Evolutionary conservation across 208 protist genomes (phyloP).

Genomic region (Pavlovales sp.): DNA sequence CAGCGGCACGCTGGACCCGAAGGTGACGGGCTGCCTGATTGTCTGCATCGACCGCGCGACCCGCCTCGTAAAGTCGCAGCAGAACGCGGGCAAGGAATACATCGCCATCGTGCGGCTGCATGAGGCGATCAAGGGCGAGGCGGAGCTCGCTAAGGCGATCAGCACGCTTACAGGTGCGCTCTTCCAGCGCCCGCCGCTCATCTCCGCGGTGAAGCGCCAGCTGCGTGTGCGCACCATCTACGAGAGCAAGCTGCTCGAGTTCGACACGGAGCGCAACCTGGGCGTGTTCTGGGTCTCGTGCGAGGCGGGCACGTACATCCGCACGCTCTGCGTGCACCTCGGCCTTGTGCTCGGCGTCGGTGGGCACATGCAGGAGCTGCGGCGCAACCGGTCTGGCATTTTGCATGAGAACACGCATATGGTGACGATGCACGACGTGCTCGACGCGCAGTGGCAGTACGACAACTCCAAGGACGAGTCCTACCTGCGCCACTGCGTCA

Average conservation of each 20-base stretch:
- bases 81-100: slow-evolving; percentile 98
- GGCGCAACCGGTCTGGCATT: slow-evolving; percentile 92
- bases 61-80: slow-evolving; percentile 98
- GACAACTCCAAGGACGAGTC: slow-evolving; percentile 91
- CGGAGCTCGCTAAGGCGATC: slow-evolving; percentile 75
- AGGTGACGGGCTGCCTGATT: slow-evolving; percentile 96
- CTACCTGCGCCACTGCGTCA: slow-evolving; percentile 89
- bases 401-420: slow-evolving; percentile 83
- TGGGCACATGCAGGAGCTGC: slow-evolving; percentile 98
- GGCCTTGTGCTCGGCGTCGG: slow-evolving; percentile 96
- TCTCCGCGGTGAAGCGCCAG: slow-evolving; percentile 95
- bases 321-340: slow-evolving; percentile 99
- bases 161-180: slow-evolving; percentile 94
- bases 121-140: slow-evolving; percentile 76
- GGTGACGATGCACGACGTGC: slow-evolving; percentile 99
- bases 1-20: slow-evolving; percentile 97
- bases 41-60: slow-evolving; percentile 98
- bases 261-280: slow-evolving; percentile 90
- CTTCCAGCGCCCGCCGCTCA: slow-evolving; percentile 98
- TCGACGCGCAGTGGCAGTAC: slow-evolving; percentile 97
- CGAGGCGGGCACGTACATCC: slow-evolving; percentile 99
- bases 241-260: slow-evolving; percentile 96
- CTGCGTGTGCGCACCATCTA: slow-evolving; percentile 99
- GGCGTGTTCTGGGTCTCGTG: slow-evolving; percentile 97
- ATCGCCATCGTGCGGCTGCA: slow-evolving; percentile 94